Evolutionary conservation across 768 basidiomycete species (phyloP), one percentile per base, ranked within the genome.

Genomic region (Flagelloscypha sp.): DNA sequence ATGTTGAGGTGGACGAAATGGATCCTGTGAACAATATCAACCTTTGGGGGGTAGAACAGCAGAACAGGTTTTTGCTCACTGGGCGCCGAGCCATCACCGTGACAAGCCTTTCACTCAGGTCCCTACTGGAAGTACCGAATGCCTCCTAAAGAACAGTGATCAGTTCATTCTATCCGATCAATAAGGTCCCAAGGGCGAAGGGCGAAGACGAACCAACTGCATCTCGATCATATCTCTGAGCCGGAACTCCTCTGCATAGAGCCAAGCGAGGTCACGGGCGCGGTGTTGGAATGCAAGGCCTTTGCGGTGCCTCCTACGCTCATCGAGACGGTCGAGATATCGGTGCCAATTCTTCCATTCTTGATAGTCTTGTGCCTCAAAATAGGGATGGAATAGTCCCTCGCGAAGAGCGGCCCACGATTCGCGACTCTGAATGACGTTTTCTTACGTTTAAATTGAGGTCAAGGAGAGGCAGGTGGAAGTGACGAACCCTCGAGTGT

Each of bases 271-370:
- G 24, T 63, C 48, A 38, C 56, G 52, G 3, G 61, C 50, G 25
- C 44, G 46, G 16, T 44, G 44, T 39, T 48, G 54, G 46, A 65
- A 65, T 20, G 50, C 59, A 7, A 52, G 48, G 2, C 53, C 59
- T 28, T 52, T 57, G 27, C 40, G 49, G 30, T 57, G 54, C 31
- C 46, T 51, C 30, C 50, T 48, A 36, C 46, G 52, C 33, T 59
- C 55, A 30, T 65, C 62, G 39, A 58, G 53, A 3, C 47, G 55
- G 31, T 68, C 66, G 15, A 70, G 53, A 35, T 50, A 57, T n/a
- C 52, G 49, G 39, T 67, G 67, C 66, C 66, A 70, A 35, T 58
- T 59, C 44, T 58, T 59, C 66, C 67, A 70, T 24, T 57, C 34
- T 13, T 33, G 56, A 24, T 53, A 52, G 33, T 63, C 62, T 36